These are phyloP conservation scores for Candida morakotiae DNA, from an alignment of 805 yeast genomes.

Conservation along the genomic window DNA sequence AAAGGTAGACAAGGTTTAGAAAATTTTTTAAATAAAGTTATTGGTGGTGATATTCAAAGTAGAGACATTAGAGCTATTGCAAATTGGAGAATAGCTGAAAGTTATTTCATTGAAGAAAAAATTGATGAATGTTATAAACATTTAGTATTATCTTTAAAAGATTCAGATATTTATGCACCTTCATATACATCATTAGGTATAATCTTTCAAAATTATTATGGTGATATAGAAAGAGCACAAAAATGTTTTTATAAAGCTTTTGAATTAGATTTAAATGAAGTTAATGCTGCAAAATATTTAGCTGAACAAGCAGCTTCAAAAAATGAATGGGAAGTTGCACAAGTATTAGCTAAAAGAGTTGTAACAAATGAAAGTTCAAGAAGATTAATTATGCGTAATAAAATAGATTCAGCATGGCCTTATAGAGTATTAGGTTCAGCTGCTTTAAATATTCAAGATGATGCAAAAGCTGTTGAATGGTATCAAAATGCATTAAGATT, in stretches of 20 bases:
- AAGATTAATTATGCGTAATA: slow-evolving; percentile 33
- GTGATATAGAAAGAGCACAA: slow-evolving; percentile 65
- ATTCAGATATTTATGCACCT: slow-evolving; percentile 64
- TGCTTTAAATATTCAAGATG: slow-evolving; percentile 65
- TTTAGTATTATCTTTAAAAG: slow-evolving; percentile 60
- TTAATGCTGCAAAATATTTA: slow-evolving; percentile 67
- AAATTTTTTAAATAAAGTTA: slow-evolving; percentile 37
- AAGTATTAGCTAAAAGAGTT: slow-evolving; percentile 63
- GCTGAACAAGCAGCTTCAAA: slow-evolving; percentile 63
- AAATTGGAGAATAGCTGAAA: slow-evolving; percentile 72
- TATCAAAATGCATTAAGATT: slow-evolving; percentile 82
- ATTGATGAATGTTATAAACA: slow-evolving; percentile 51
- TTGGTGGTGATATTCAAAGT: slow-evolving; percentile 50
- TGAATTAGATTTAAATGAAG: slow-evolving; percentile 76
- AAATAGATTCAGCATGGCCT: slow-evolving; percentile 69
- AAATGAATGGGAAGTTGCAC: slow-evolving; percentile 83
- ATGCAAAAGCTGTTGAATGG: slow-evolving; percentile 78
- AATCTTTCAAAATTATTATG: slow-evolving; percentile 55
- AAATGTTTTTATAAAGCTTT: slow-evolving; percentile 88
- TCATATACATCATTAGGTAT: slow-evolving; percentile 79
- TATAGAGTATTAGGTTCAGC: slow-evolving; percentile 81
- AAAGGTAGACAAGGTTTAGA: slow-evolving; percentile 52
- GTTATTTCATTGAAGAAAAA: slow-evolving; percentile 40
- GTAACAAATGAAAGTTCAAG: slow-evolving; percentile 60
- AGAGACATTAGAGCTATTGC: slow-evolving; percentile 55